Conservation (phyloP, 495 filamentous ascomycete genomes). For the Thermochaetoides thermophila region DNA sequence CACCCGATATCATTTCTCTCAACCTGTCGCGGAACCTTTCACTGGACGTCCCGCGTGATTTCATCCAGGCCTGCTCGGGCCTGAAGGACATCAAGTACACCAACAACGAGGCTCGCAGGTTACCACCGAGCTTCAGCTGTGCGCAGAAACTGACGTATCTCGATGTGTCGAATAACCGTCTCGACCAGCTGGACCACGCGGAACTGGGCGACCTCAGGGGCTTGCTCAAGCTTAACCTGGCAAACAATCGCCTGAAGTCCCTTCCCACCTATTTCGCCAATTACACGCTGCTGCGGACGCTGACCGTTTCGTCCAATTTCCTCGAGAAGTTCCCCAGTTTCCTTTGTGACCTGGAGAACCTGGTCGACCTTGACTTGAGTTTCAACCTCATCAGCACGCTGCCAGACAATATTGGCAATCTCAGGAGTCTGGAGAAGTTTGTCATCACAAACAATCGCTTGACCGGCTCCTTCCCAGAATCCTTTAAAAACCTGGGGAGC, state of each 20-base stretch:
- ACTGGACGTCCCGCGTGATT: slow-evolving; percentile 87
- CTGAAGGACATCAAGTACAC: slow-evolving; percentile 89
- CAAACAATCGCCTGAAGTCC: slow-evolving; percentile 71
- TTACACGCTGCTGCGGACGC: slow-evolving; percentile 58
- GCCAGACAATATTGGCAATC: slow-evolving; percentile 59
- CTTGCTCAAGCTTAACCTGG: slow-evolving; percentile 80
- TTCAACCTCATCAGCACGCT: slow-evolving; percentile 79
- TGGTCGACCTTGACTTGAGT: slow-evolving; percentile 91
- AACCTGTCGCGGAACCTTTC: slow-evolving; percentile 87
- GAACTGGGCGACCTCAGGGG: slow-evolving; percentile 46
- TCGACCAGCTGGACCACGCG: slow-evolving; percentile 76
- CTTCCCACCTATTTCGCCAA: slow-evolving; percentile 69
- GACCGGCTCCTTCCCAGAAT: slow-evolving; percentile 52
- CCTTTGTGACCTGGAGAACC: slow-evolving; percentile 61
- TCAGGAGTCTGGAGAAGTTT: slow-evolving; percentile 69
- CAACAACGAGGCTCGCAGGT: slow-evolving; percentile 73
- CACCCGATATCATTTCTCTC: slow-evolving; percentile 82
- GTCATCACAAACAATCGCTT: slow-evolving; percentile 93
- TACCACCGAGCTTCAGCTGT: slow-evolving; percentile 74
- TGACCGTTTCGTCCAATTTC: slow-evolving; percentile 88
- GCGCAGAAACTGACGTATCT: slow-evolving; percentile 73
- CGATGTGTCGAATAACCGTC: slow-evolving; percentile 85
- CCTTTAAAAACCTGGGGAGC: slow-evolving; percentile 54
- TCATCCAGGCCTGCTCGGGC: slow-evolving; percentile 83
- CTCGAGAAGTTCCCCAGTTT: slow-evolving; percentile 73